Conservation (phyloP, 1,139 yeast species). For the Saccharomyces hybrid region DNA sequence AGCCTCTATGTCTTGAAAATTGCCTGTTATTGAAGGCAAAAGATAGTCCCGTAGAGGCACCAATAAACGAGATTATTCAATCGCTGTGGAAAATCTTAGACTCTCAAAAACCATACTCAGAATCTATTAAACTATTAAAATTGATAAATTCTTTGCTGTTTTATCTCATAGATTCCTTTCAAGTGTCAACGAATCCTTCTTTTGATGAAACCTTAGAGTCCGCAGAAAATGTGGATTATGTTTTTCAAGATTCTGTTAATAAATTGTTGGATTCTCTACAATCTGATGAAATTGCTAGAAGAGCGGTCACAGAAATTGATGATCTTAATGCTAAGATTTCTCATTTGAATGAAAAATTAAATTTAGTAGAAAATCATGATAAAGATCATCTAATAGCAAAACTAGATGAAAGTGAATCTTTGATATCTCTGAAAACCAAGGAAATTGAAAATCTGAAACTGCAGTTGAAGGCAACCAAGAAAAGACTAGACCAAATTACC, state of each 20-base stretch:
- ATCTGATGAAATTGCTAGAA: slow-evolving; percentile 76
- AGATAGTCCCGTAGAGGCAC: slow-evolving; percentile 9
- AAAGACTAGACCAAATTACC: slow-evolving; percentile 63
- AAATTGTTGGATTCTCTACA: slow-evolving; percentile 61
- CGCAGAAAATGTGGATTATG: slow-evolving; percentile 15
- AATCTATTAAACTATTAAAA: slow-evolving; percentile 19
- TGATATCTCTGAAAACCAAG: slow-evolving; percentile 6
- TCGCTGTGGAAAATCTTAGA: slow-evolving; percentile 6
- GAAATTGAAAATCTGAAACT: slow-evolving; percentile 35
- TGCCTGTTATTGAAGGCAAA: slow-evolving; percentile 5
- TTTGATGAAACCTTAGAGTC: background rate
- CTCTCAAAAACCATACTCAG: slow-evolving; percentile 17
- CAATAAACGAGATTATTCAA: slow-evolving; percentile 7
- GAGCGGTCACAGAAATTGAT: slow-evolving; percentile 64
- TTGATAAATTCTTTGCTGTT: slow-evolving; percentile 21
- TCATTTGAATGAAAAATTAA: slow-evolving; percentile 38
- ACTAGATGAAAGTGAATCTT: slow-evolving; percentile 38
- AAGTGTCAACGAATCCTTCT: background rate
- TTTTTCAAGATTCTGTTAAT: slow-evolving; percentile 69
- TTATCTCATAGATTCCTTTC: background rate
- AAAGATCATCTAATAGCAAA: slow-evolving; percentile 41
- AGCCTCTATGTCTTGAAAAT: slow-evolving; percentile 4
- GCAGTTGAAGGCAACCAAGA: slow-evolving; percentile 55
- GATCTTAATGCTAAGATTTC: slow-evolving; percentile 49
- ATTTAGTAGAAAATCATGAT: slow-evolving; percentile 63